Conservation (phyloP, 345 rosid genomes). For the Cardamine resedifolia region DNA sequence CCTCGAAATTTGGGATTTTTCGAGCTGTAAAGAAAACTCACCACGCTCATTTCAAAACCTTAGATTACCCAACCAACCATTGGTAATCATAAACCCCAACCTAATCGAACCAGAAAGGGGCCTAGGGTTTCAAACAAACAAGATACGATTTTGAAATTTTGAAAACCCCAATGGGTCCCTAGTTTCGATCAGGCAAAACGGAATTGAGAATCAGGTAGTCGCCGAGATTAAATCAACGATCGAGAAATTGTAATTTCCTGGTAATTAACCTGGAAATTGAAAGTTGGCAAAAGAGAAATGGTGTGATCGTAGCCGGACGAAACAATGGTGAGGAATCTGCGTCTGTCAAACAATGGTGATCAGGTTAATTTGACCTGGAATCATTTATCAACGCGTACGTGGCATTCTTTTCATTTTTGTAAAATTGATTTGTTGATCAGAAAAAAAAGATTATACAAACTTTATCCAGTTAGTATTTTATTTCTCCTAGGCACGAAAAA, state of each 20-base stretch:
- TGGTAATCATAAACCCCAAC: conserved; percentile 7
- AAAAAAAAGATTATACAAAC: neutral
- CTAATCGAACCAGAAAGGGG: conserved; percentile 6
- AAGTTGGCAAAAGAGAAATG: neutral
- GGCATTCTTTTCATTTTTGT: neutral
- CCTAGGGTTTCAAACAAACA: conserved; percentile 41
- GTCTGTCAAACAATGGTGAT: conserved; percentile 10
- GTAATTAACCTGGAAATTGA: neutral
- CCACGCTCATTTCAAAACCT: conserved; percentile 29
- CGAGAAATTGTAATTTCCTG: neutral
- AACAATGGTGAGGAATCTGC: conserved; percentile 18
- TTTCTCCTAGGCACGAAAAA: no score
- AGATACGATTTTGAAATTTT: neutral
- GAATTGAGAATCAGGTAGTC: conserved; percentile 13
- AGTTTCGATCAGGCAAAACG: neutral
- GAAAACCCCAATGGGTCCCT: conserved; percentile 30
- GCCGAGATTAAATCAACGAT: neutral
- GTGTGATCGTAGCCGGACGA: conserved; percentile 6
- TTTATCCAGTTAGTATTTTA: no score
- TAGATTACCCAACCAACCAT: conserved; percentile 2
- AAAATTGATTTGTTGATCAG: neutral
- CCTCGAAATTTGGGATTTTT: conserved; percentile 45
- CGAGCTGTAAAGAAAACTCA: conserved; percentile 16
- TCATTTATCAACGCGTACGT: no score
- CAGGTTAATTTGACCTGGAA: conserved; percentile 13